Evolutionary conservation across 1,284 basidiomycete species (phyloP), one percentile per base, ranked within the genome.

Genomic region (Melampsora occidentalis): DNA sequence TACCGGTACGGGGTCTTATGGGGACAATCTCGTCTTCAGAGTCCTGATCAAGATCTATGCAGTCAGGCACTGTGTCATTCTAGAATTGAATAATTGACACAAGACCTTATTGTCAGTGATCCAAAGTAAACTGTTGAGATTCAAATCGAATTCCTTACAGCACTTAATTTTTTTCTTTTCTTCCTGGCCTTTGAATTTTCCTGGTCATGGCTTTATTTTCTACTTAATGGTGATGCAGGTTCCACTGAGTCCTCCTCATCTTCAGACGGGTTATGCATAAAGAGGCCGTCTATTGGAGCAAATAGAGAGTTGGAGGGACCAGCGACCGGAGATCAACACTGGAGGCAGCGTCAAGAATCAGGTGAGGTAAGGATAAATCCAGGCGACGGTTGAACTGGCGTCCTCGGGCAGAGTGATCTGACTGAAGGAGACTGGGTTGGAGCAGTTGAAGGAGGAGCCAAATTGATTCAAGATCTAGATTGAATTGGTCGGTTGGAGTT

Each of bases 301-400:
- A 67, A 35, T 35, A 9, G 35, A 35, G 35, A 3, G 35, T 35
- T 35, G 35, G 35, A 35, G 35, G 35, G 35, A 35, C 35, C 35
- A 4, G 35, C 4, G 9, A 9, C 9, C 9, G 35, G 35, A 9
- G 35, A 9, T 9, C 3, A 35, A 35, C 4, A 4, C 35, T 35
- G n/a, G 25, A 67, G 39, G 16, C 35, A 18, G 1, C 65, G 65
- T 14, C 65, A 18, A 48, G 65, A 67, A 22, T 67, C 65, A 39
- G n/a, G 5, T 7, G 18, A 67, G 14, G 42, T 48, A 12, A 42
- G 18, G 33, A 67, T 48, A 18, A 67, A 67, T 1, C 65, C 65
- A 39, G 42, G 65, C 35, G 3, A 9, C 3, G 35, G 35, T 35
- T 35, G 35, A 35, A 35, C 35, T 4, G 35, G 35, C 4, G 35